Conservation (phyloP, 129 eudicot genomes). For the Deinandra increscens region DNA sequence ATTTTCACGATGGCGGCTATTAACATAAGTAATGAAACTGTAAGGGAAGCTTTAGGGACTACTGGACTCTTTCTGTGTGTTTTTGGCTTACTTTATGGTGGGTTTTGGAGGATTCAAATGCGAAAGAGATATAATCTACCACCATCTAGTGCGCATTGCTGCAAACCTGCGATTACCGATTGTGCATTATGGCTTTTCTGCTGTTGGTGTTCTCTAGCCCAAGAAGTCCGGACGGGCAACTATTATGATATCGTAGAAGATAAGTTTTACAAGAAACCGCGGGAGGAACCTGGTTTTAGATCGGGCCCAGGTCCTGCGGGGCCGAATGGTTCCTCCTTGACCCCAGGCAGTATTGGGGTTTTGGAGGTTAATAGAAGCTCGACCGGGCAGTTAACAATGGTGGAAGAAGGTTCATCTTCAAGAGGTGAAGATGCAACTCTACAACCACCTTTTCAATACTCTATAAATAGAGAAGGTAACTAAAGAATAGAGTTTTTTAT, state of each 20-base stretch:
- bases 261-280: conserved; percentile 46
- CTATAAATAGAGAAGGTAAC: conserved; percentile 43
- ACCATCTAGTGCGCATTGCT: conserved; percentile 48
- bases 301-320: conserved; percentile 38
- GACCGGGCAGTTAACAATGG: conserved; percentile 26
- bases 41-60: conserved; percentile 69
- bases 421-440: conserved; percentile 44
- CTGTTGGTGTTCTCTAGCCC: conserved; percentile 99
- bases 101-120: conserved; percentile 98
- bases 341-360: conserved; percentile 37
- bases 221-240: conserved; percentile 93
- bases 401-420: conserved; percentile 43
- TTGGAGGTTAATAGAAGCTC: conserved; percentile 34
- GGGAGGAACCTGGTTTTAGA: conserved; percentile 20
- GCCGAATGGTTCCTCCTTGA: conserved; percentile 29
- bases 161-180: conserved; percentile 63
- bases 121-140: conserved; percentile 88
- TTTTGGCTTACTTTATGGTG: conserved; percentile 92
- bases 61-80: conserved; percentile 78
- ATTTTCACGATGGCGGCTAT: conserved; percentile 87
- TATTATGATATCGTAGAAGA: conserved; percentile 72
- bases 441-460: conserved; percentile 56
- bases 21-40: conserved; percentile 60
- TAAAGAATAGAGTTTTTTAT: background rate
- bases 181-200: conserved; percentile 90